Percentiles rank a stretch among this genome's conserved stretches.
Conservation (phyloP, 1,284 basidiomycete species). For the Cutaneotrichosporon sp. region DNA sequence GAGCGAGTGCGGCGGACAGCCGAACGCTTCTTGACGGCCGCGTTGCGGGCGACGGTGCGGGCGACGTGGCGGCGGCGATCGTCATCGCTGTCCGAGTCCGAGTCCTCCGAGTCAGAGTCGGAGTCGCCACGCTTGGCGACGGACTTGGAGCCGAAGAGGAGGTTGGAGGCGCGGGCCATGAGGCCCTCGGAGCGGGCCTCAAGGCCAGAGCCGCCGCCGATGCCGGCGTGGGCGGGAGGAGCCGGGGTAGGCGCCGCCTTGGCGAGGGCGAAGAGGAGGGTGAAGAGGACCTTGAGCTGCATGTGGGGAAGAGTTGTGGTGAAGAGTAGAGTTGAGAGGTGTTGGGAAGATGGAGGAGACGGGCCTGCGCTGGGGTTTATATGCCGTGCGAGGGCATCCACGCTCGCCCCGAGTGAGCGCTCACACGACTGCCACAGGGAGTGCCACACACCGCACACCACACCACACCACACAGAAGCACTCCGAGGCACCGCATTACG, state of each 20-base stretch:
- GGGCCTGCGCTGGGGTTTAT: no score
- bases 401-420: no score
- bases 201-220: neutral
- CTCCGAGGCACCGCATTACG: no score
- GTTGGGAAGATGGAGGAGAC: no score
- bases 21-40: neutral
- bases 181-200: neutral
- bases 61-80: neutral
- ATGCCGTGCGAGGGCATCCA: no score
- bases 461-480: no score
- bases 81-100: no score
- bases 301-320: neutral
- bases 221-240: neutral
- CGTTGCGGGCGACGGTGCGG: neutral
- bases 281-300: neutral
- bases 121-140: neutral
- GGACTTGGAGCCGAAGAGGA: neutral
- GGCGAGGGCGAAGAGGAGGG: conserved; percentile 3
- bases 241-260: neutral
- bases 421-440: no score
- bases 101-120: neutral
- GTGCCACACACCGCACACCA: no score
- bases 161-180: neutral
- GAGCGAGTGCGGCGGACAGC: neutral
- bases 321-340: no score